Conservation (phyloP, 768 basidiomycete species). For the Boletus bicolor region DNA sequence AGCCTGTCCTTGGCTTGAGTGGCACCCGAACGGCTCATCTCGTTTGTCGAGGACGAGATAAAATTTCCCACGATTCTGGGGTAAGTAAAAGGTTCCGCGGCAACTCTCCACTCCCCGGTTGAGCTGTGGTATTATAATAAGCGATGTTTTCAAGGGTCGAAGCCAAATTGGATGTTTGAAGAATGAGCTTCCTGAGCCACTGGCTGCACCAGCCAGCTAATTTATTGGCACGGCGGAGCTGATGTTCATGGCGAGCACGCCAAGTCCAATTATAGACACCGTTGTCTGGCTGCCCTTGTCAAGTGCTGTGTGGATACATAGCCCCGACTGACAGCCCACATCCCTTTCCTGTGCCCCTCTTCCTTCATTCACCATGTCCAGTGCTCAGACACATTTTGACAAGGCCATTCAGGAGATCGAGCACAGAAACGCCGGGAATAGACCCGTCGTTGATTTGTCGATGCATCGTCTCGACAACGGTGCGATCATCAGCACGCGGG, state of each 20-base stretch:
- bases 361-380: constrained; percentile 20
- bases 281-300: neutral
- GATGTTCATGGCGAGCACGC: neutral
- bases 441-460: constrained; percentile 19
- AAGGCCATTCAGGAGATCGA: constrained; percentile 31
- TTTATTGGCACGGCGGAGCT: neutral
- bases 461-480: constrained; percentile 27
- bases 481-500: constrained; percentile 22
- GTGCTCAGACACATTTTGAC: constrained; percentile 21
- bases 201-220: neutral
- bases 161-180: neutral
- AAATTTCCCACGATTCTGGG: constrained; percentile 15
- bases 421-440: constrained; percentile 25
- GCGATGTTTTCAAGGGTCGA: constrained; percentile 1
- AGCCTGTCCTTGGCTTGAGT: constrained; percentile 79
- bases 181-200: neutral
- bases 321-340: neutral
- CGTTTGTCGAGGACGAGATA: neutral
- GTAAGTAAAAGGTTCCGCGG: neutral
- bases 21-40: constrained; percentile 42
- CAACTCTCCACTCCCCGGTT: neutral
- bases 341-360: constrained; percentile 8
- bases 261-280: constrained; percentile 19
- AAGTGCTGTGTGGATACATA: constrained; percentile 8
- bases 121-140: neutral